phyloP scores from a whole-genome alignment of 1,284 basidiomycete genomes.

The Irpex lacteus region DNA sequence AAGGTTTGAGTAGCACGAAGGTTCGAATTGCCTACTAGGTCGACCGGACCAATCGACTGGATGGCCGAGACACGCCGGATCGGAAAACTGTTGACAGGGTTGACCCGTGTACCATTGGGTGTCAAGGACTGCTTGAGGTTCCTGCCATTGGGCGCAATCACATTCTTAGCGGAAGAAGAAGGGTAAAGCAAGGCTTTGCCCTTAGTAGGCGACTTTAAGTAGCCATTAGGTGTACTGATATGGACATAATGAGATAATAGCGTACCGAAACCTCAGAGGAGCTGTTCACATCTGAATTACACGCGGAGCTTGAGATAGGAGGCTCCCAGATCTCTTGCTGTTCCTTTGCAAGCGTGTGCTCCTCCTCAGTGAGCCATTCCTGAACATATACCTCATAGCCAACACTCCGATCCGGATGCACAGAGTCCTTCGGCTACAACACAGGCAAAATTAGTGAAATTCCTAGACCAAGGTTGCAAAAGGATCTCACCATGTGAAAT shows the following conservation, averaged over 20 bases:
- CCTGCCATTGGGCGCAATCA: constrained; percentile 31
- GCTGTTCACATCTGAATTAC: constrained; percentile 39
- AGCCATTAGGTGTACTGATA: constrained; percentile 5
- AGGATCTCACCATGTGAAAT: constrained; percentile 63
- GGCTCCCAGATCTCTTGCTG: constrained; percentile 67
- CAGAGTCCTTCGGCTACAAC: constrained; percentile 67
- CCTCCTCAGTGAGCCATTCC: constrained; percentile 72
- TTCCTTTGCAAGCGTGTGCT: constrained; percentile 62
- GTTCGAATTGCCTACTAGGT: constrained; percentile 47
- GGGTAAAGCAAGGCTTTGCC: constrained; percentile 50
- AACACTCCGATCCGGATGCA: constrained; percentile 67
- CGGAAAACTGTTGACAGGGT: constrained; percentile 28
- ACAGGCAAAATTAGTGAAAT: constrained; percentile 6
- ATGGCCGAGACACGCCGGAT: constrained; percentile 38
- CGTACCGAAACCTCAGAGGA: constrained; percentile 26
- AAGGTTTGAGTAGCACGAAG: constrained; percentile 47
- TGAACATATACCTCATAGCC: constrained; percentile 72
- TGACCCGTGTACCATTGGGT: constrained; percentile 34
- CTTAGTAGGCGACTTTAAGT: constrained; percentile 32
- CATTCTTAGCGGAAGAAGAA: constrained; percentile 30
- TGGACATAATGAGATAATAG: constrained; percentile 6
- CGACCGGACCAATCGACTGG: constrained; percentile 31
- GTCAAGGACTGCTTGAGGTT: constrained; percentile 44
- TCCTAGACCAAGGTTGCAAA: constrained; percentile 5
- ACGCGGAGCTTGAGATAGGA: constrained; percentile 35